Conservation (phyloP, 2,329 filamentous ascomycete species). For the Ascochyta viciae-villosae region DNA sequence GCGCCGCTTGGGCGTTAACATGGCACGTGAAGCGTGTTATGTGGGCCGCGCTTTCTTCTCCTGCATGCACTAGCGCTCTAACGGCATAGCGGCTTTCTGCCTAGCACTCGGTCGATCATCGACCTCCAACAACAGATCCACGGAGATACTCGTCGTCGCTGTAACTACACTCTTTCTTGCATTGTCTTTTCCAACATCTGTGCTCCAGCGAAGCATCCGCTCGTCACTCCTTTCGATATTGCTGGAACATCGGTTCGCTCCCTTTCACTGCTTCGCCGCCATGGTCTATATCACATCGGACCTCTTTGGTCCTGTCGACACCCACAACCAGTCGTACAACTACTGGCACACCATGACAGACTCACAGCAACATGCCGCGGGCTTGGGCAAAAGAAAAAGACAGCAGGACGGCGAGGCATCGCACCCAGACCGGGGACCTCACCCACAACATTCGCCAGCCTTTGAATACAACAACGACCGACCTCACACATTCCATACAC, state of each 20-base stretch:
- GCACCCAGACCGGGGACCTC: constrained; percentile 1
- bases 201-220: neutral
- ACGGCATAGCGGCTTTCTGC: constrained; percentile 6
- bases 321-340: constrained; percentile 16
- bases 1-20: constrained; percentile 22
- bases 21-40: constrained; percentile 35
- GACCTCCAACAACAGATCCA: constrained; percentile 11
- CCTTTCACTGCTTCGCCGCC: constrained; percentile 16
- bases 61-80: constrained; percentile 8
- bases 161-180: constrained; percentile 6
- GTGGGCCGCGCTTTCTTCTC: constrained; percentile 17
- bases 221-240: neutral
- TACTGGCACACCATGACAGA: constrained; percentile 32
- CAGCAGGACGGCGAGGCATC: constrained; percentile 20
- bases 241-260: neutral
- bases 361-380: constrained; percentile 21
- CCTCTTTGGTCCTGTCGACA: constrained; percentile 36
- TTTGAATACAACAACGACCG: constrained; percentile 25
- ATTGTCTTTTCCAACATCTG: constrained; percentile 2
- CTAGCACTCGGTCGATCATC: constrained; percentile 11
- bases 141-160: neutral
- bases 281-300: constrained; percentile 50
- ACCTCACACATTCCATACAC: constrained; percentile 15
- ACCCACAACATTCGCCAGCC: constrained; percentile 14
- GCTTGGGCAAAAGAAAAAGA: constrained; percentile 43